Base-by-base conservation (phyloP, 257 asterid species). In the Dorcoceras hygrometricum region DNA sequence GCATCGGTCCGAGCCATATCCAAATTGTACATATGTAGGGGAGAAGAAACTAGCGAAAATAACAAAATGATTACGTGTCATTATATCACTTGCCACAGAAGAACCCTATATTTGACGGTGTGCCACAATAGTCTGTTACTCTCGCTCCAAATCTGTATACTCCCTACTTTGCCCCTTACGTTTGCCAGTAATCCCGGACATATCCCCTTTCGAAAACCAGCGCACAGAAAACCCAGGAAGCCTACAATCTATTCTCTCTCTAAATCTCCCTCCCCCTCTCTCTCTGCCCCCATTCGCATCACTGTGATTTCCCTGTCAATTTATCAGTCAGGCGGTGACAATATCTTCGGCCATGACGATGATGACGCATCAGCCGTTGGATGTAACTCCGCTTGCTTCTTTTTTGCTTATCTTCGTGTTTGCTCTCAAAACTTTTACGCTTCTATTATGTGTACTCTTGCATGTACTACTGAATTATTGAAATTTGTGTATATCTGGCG, bases 351-450 rank as follows among this genome's bases (percentile, higher is more conserved):
- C 67, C 82, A 89, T 89, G 96, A 92, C 97, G 78, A 76, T 87
- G 93, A 71, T 80, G 81, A 82, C 88, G 82, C 93, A 89, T 23
- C 98, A 81, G 71, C 95, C 96, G 68, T 72, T 84, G 79, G 96
- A 89, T 81, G 98, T 84, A 75, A 78, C 82, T 75, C 63, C 70
- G 63, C 62, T 57, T 16, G 51, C 69, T 70, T 57, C 65, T 23
- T 62, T 65, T 51, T 55, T 58, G 65, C 23, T 4, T 57, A 48
- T 32, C 56, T 64, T 71, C 62, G 65, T 56, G 25, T 78, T 63
- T 53, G 55, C 68, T 73, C 62, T 73, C 31, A 57, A 2, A 57
- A n/a, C 39, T 19, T 43, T 66, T 67, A 39, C 58, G 69, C 53
- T 66, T 26, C 36, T 55, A 57, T 26, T 36, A 23, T 48, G 29